Conservation (phyloP, 345 rosid genomes). For the Acer negundo region DNA sequence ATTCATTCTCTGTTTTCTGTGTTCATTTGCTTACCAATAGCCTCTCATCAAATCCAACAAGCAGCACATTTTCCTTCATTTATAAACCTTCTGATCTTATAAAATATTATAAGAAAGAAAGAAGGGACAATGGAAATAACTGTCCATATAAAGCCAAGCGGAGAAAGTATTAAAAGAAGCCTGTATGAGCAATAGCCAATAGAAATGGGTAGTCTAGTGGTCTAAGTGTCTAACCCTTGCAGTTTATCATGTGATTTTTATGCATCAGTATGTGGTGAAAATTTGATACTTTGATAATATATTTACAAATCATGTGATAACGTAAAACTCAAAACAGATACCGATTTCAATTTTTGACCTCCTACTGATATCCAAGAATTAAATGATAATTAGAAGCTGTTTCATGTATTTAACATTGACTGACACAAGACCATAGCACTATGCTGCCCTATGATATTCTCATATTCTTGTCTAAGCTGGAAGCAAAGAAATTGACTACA, state of each 20-base stretch:
- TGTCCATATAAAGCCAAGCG: neutral
- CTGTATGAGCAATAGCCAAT: neutral
- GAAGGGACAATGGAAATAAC: neutral
- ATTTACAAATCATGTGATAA: neutral
- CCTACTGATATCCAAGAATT: neutral
- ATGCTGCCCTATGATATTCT: neutral
- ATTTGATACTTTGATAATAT: neutral
- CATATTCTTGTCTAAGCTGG: neutral
- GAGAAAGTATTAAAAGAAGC: neutral
- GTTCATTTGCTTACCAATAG: neutral
- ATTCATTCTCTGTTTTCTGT: neutral
- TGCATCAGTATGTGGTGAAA: neutral
- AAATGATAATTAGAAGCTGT: neutral
- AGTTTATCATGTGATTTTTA: neutral
- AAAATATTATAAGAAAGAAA: neutral
- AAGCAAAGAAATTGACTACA: slow-evolving; percentile 15
- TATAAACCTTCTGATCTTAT: neutral
- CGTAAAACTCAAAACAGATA: neutral
- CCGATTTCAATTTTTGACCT: neutral
- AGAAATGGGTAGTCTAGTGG: neutral
- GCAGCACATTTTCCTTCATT: neutral
- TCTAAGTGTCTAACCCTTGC: neutral
- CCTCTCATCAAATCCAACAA: neutral
- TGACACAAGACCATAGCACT: neutral
- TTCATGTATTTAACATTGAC: neutral